Evolutionary conservation across 306 rosid species (phyloP).

Genomic region (Gleditsia sinensis): DNA sequence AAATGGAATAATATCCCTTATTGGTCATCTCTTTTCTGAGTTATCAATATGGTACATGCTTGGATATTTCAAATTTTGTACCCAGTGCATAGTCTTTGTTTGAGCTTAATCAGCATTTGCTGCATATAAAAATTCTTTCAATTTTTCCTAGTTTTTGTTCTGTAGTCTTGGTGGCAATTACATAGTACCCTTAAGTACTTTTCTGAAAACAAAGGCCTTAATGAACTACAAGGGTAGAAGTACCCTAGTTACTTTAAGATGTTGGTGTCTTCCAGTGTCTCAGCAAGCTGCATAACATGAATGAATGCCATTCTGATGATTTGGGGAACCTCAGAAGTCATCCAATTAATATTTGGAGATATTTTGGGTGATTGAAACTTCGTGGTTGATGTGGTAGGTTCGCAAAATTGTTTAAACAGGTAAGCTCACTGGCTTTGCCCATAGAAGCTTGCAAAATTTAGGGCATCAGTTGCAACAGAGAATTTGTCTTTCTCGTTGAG

Average conservation of each 20-base stretch:
- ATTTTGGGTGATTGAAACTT: constrained; percentile 9
- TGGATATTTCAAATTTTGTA: neutral
- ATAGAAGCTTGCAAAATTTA: neutral
- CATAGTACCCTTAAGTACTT: neutral
- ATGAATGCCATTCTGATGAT: constrained; percentile 31
- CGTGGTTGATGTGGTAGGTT: constrained; percentile 35
- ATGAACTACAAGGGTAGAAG: neutral
- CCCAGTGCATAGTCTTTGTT: constrained; percentile 3
- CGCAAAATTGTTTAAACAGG: constrained; percentile 1
- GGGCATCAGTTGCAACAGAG: neutral
- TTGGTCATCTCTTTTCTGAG: constrained; percentile 4
- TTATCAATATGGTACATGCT: neutral
- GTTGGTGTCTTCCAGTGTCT: constrained; percentile 36
- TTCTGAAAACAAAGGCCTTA: constrained; percentile 1
- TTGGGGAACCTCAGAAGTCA: constrained; percentile 4
- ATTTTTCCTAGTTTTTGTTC: neutral
- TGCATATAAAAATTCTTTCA: neutral
- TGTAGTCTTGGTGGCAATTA: constrained; percentile 19
- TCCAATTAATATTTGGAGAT: constrained; percentile 20
- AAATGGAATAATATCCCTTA: constrained; percentile 1
- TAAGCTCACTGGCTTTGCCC: neutral
- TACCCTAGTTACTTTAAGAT: constrained; percentile 19
- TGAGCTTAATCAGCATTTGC: constrained; percentile 19
- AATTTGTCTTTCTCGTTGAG: neutral
- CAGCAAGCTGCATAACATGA: constrained; percentile 39